phyloP scores from a whole-genome alignment of 1,284 basidiomycete species.

The Cutaneotrichosporon arboriforme region DNA sequence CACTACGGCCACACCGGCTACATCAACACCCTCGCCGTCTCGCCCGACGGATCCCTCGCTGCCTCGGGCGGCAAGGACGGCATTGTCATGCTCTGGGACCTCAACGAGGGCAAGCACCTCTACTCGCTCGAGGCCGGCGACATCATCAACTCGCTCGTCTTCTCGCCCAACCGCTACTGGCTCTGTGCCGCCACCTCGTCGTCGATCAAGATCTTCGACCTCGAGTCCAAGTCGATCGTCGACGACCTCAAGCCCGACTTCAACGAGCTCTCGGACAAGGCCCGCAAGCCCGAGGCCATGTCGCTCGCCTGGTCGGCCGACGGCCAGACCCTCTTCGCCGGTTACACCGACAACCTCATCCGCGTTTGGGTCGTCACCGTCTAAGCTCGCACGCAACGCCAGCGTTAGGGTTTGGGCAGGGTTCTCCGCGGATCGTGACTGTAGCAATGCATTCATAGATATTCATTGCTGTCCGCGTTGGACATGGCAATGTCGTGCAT shows the following conservation, averaged over 20 bases:
- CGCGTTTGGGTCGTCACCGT: constrained; percentile 82
- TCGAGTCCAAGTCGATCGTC: constrained; percentile 98
- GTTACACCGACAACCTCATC: constrained; percentile 85
- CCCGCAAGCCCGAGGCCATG: constrained; percentile 87
- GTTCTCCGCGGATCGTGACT: constrained; percentile 9
- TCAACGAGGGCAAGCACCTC: constrained; percentile 99
- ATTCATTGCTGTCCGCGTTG: too few species aligned
- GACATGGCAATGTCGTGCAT: too few species aligned
- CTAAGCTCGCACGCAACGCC: constrained; percentile 19
- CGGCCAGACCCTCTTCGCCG: constrained; percentile 93
- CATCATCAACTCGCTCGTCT: constrained; percentile 97
- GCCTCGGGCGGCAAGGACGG: constrained; percentile 99
- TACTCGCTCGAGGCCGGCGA: constrained; percentile 99
- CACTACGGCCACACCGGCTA: constrained; percentile 99
- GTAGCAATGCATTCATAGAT: constrained; percentile 2
- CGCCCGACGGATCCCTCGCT: constrained; percentile 97
- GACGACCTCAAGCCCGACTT: constrained; percentile 91
- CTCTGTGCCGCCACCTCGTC: constrained; percentile 96
- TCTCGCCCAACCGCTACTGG: constrained; percentile 99
- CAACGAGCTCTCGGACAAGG: constrained; percentile 65
- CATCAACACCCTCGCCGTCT: constrained; percentile 98
- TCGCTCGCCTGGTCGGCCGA: constrained; percentile 99
- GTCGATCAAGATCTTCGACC: constrained; percentile 98
- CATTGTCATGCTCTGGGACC: constrained; percentile 99
- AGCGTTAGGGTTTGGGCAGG: constrained; percentile 15